These are phyloP conservation scores for Juncus inflexus DNA, from an alignment of 176 grass and related monocot species.

Conservation along the genomic window DNA sequence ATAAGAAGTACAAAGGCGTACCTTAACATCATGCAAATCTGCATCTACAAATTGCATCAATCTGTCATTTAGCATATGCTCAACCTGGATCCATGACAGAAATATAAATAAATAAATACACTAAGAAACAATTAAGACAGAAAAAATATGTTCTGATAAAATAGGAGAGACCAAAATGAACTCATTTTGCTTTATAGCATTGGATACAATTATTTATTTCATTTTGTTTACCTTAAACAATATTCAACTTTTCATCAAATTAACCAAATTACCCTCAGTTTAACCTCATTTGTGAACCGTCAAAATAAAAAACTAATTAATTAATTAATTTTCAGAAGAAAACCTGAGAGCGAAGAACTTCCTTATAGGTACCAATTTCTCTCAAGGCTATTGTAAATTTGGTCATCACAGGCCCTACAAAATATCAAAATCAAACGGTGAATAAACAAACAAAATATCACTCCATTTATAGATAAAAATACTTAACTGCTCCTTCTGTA, in stretches of 20 bases:
- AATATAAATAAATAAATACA: slow-evolving; percentile 2
- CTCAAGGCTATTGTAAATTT: slow-evolving; percentile 99
- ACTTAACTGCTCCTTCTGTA: not conserved
- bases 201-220: slow-evolving; percentile 1
- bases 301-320: too few relatives aligned
- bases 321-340: slow-evolving; percentile 2
- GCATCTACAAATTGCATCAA: slow-evolving; percentile 91
- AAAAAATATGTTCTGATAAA: not conserved
- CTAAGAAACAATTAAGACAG: not conserved
- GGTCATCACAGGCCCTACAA: slow-evolving; percentile 93
- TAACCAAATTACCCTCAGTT: not conserved
- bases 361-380: slow-evolving; percentile 99
- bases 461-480: too few relatives aligned
- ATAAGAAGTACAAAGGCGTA: slow-evolving; percentile 15
- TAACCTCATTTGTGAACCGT: not conserved
- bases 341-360: slow-evolving; percentile 96
- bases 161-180: not conserved
- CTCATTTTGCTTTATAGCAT: not conserved
- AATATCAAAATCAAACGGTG: not conserved
- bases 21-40: slow-evolving; percentile 95
- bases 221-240: not conserved
- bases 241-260: not conserved
- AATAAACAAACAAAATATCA: too few relatives aligned
- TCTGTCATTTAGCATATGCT: slow-evolving; percentile 97
- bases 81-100: slow-evolving; percentile 45